Evolutionary conservation across 345 rosid species (phyloP).

Genomic region (Rubroshorea leprosula): DNA sequence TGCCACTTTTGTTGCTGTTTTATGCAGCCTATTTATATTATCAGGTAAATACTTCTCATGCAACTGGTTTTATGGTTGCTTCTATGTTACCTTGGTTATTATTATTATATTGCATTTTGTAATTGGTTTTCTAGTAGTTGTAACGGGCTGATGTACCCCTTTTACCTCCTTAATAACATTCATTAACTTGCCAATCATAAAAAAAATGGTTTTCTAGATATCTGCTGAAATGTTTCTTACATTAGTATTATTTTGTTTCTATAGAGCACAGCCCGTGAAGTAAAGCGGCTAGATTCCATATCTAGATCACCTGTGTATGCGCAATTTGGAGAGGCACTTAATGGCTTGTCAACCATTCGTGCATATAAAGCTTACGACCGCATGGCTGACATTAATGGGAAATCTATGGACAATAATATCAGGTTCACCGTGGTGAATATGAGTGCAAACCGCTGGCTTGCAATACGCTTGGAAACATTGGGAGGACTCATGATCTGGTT

Average conservation of each 20-base stretch:
- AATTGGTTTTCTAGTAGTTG: too few species aligned
- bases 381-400: constrained; percentile 91
- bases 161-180: too few species aligned
- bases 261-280: constrained; percentile 95
- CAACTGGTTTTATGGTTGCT: too few species aligned
- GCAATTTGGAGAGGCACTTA: constrained; percentile 96
- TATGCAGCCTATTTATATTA: constrained; percentile 87
- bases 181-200: too few species aligned
- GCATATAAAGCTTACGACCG: constrained; percentile 95
- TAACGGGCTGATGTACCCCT: too few species aligned
- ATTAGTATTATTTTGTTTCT: too few species aligned
- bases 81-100: too few species aligned
- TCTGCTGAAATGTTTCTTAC: too few species aligned
- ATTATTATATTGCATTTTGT: too few species aligned
- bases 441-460: constrained; percentile 96
- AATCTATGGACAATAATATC: constrained; percentile 87
- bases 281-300: constrained; percentile 88
- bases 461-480: constrained; percentile 77
- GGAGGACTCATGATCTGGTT: constrained; percentile 99
- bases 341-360: constrained; percentile 86
- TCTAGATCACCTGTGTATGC: constrained; percentile 97
- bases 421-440: constrained; percentile 84
- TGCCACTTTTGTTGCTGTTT: constrained; percentile 92
- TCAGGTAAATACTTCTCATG: constrained; percentile 57
- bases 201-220: too few species aligned